Evolutionary conservation across 1,139 yeast genomes (phyloP).

Genomic region (Geotrichum europaeum): DNA sequence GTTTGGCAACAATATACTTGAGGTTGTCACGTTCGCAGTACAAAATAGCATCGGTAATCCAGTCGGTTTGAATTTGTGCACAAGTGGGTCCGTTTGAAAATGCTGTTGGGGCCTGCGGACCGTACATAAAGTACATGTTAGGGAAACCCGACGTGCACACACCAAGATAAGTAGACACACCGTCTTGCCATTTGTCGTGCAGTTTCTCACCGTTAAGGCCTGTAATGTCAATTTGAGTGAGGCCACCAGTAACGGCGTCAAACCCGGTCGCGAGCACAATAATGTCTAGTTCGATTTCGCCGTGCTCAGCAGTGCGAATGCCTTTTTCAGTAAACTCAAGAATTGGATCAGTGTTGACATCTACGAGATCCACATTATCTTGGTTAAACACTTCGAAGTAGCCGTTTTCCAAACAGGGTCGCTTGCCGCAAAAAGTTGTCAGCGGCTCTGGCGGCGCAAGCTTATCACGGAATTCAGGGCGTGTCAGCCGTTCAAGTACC

Average conservation of each 20-base stretch:
- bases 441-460: constrained; percentile 30
- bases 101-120: constrained; percentile 34
- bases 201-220: constrained; percentile 24
- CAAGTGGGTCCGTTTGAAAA: constrained; percentile 33
- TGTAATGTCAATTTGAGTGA: constrained; percentile 26
- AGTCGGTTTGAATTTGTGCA: constrained; percentile 26
- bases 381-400: constrained; percentile 31
- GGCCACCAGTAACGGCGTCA: constrained; percentile 33
- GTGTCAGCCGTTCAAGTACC: constrained; percentile 25
- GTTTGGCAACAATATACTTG: constrained; percentile 19
- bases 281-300: constrained; percentile 26
- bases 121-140: constrained; percentile 31
- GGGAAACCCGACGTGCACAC: constrained; percentile 27
- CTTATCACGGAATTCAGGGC: constrained; percentile 24
- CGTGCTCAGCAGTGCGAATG: constrained; percentile 22
- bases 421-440: constrained; percentile 30
- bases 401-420: constrained; percentile 28
- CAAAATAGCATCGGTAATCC: constrained; percentile 23
- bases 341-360: constrained; percentile 27
- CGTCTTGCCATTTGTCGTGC: constrained; percentile 27
- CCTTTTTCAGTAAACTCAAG: constrained; percentile 27
- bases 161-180: constrained; percentile 29
- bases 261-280: constrained; percentile 33
- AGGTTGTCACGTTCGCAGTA: constrained; percentile 17
- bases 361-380: constrained; percentile 30